Evolutionary conservation across 2,329 filamentous ascomycete genomes (phyloP), one percentile per base, ranked within the genome.

Genomic region (Dactylellina drechsleri): DNA sequence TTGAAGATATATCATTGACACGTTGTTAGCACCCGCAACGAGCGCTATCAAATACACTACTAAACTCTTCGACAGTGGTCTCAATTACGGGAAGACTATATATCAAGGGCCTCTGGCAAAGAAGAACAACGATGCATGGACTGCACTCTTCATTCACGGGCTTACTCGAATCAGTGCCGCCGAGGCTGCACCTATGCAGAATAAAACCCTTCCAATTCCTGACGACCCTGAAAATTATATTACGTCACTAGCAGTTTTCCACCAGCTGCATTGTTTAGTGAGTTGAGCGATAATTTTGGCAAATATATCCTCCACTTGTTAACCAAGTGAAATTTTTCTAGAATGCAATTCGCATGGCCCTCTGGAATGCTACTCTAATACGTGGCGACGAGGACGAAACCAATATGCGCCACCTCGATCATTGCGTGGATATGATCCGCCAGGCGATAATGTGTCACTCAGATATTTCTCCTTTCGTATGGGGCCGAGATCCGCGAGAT

Each of bases 161-260:
- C 23, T 61, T 18, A 61, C 20, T 50, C 58, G 58, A 23, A 50
- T 61, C 28, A 61, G 43, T 36, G 58, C 58, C 20, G 58, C 58
- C 13, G 58, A 61, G 50, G 58, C 58, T 18, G 58, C 58, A n/a
- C 58, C 58, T 20, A 61, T 61, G 58, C 58, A 61, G 6, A 61
- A 61, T 43, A 61, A 61, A 52, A 61, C 58, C 36, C 58, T 61
- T 31, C 58, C 58, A 15, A 61, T 61, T 36, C 58, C 58, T 16
- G 58, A 61, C 50, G 58, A 61, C 23, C 58, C 58, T n/a, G 45
- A 61, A 12, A 50, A 61, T 61, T 61, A 61, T 20, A 61, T 61
- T 36, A 16, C 58, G 18, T 61, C 58, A 20, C 26, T 61, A 61
- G 58, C 58, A 52, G 58, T 61, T 61, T 61, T 50, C 43, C 58